phyloP scores from a whole-genome alignment of 192 early-diverging fungal species.

The Tieghemiomyces parasiticus region DNA sequence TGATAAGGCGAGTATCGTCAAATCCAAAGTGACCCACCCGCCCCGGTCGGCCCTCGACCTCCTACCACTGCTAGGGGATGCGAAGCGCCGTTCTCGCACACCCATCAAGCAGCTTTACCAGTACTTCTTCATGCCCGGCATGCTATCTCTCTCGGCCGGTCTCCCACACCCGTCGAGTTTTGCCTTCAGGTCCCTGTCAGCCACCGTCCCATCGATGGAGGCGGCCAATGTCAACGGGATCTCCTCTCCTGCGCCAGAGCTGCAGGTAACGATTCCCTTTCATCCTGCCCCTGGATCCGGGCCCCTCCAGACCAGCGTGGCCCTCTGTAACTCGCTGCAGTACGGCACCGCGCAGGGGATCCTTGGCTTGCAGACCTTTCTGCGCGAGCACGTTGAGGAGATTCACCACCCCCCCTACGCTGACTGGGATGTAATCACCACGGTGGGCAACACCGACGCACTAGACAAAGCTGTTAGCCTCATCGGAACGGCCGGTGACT shows the following conservation, averaged over 20 bases:
- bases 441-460: conserved; percentile 43
- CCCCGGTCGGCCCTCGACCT: conserved; percentile 4
- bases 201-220: conserved; percentile 37
- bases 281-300: conserved; percentile 8
- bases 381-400: conserved; percentile 26
- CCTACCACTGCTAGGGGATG: neutral
- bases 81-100: conserved; percentile 11
- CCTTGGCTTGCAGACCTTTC: conserved; percentile 26
- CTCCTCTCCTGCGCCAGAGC: conserved; percentile 15
- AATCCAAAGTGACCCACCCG: no score
- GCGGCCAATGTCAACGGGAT: conserved; percentile 39
- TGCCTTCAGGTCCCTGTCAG: conserved; percentile 37
- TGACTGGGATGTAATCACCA: conserved; percentile 50
- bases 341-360: conserved; percentile 44
- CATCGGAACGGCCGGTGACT: conserved; percentile 41
- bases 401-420: conserved; percentile 34
- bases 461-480: conserved; percentile 37
- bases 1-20: no score
- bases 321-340: conserved; percentile 37
- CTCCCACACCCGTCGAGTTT: conserved; percentile 50
- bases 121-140: conserved; percentile 25
- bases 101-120: conserved; percentile 22
- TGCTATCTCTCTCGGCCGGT: conserved; percentile 55
- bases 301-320: neutral
- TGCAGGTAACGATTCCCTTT: conserved; percentile 5